These are phyloP conservation scores for Aspergillus brunneoviolaceus DNA, from an alignment of 2,329 filamentous ascomycete species.

Conservation along the genomic window DNA sequence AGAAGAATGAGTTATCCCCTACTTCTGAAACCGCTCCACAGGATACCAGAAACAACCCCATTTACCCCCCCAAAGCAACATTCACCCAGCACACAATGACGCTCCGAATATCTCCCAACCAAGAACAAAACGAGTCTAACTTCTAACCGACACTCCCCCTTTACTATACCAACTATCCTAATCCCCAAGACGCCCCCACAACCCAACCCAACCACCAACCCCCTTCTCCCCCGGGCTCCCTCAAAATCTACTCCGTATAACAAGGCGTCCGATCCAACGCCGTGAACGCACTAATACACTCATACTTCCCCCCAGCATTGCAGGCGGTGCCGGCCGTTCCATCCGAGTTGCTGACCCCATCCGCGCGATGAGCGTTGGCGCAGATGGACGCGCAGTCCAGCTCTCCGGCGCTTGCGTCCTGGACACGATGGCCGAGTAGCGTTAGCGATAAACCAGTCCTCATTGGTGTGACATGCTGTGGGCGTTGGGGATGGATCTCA, in stretches of 20 bases:
- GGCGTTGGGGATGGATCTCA: background rate
- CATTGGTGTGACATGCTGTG: too few species aligned
- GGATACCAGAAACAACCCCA: too few species aligned
- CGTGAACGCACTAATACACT: conserved; percentile 5
- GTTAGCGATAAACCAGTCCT: background rate
- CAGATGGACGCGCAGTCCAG: conserved; percentile 7
- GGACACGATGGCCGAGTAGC: background rate
- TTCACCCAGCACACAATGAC: too few species aligned
- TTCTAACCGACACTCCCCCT: too few species aligned
- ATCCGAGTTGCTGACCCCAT: conserved; percentile 3
- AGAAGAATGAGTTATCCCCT: too few species aligned
- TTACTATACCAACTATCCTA: background rate
- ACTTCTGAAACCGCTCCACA: too few species aligned
- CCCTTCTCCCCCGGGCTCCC: background rate
- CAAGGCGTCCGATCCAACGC: conserved; percentile 6
- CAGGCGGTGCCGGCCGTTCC: conserved; percentile 7
- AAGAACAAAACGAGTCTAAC: too few species aligned
- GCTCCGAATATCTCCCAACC: too few species aligned
- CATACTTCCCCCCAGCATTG: conserved; percentile 6
- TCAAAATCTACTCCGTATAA: background rate
- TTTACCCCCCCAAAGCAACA: too few species aligned
- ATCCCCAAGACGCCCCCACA: background rate
- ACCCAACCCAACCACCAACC: background rate
- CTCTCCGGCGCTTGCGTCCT: conserved; percentile 5
- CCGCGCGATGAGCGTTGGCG: conserved; percentile 5